Percentiles rank a stretch among this genome's conserved stretches.
phyloP scores from a whole-genome alignment of 2,329 filamentous ascomycete species.

The Calonectria ilicicola region DNA sequence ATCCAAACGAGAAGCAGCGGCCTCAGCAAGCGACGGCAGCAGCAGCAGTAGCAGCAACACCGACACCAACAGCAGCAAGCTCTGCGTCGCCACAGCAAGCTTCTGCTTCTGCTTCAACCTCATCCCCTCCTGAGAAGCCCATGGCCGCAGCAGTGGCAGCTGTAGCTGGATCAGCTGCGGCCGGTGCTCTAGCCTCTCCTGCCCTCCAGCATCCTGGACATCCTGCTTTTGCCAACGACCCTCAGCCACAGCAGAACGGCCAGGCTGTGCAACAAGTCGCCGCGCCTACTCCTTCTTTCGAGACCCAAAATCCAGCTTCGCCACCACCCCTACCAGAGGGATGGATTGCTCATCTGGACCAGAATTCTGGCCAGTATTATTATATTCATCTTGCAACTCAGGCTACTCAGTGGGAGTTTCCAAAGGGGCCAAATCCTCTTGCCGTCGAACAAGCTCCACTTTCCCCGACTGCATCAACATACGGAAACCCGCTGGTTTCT shows the following conservation, averaged over 20 bases:
- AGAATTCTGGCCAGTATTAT: constrained; percentile 97
- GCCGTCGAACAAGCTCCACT: constrained; percentile 85
- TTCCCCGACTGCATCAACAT: constrained; percentile 83
- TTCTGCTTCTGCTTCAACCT: constrained; percentile 28
- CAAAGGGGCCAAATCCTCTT: constrained; percentile 92
- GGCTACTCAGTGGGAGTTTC: constrained; percentile 98
- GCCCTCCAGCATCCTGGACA: constrained; percentile 74
- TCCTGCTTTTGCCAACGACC: constrained; percentile 92
- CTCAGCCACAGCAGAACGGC: constrained; percentile 65
- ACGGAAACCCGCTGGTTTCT: constrained; percentile 79
- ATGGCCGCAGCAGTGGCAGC: constrained; percentile 32
- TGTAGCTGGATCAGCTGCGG: constrained; percentile 36
- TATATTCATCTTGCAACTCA: constrained; percentile 97
- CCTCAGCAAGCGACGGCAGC: constrained; percentile 48
- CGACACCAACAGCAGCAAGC: constrained; percentile 30
- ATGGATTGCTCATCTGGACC: constrained; percentile 97
- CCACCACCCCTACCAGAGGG: constrained; percentile 95
- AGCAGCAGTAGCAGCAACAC: constrained; percentile 38
- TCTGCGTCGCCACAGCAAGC: background rate
- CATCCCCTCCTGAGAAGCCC: constrained; percentile 46
- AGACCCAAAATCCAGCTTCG: constrained; percentile 74
- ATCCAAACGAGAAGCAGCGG: constrained; percentile 83
- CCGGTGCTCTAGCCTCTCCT: constrained; percentile 56
- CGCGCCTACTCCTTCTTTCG: constrained; percentile 55
- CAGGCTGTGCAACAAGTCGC: constrained; percentile 60